Base-by-base conservation (phyloP, 2,329 filamentous ascomycete species). In the Hypoxylon sp. region DNA sequence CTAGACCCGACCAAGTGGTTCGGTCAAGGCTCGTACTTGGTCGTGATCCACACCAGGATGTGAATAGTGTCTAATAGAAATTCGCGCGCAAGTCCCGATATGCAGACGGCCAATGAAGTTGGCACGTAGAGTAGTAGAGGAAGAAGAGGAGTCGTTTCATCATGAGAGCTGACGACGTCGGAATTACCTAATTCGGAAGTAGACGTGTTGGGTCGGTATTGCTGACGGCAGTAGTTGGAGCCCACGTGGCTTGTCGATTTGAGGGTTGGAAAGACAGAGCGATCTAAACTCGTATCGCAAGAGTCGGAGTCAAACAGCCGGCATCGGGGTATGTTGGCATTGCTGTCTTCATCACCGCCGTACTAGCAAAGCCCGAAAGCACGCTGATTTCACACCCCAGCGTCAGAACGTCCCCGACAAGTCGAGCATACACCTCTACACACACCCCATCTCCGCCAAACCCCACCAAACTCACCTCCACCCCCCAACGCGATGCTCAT, bases 401-500 rank as follows among this genome's bases (percentile, higher is more conserved):
- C 10, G 10, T 4, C 39, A 11, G n/a, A 17, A n/a, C 4, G 8
- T 42, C 39, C 39, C 37, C 37, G 4, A 39, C 5, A 39, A 14
- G 6, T 17, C 39, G n/a, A 42, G 39, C 39, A 19, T 8, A 17
- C 14, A 26, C 11, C 2, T 46, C 3, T 10, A 19, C 19, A 10
- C 9, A 13, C 13, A 50, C 10, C 13, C 47, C 24, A 6, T 8
- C 13, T 5, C n/a, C 26, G 14, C 13, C 47, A 50, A 3, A 50
- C 4, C 26, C 24, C 24, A 24, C 13, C 4, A n/a, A 14, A 8
- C 37, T 89, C 83, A 95, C 76, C 95, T 88, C 96, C 96, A 98
- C 0, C 96, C 96, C 10, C 95, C 95, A 35, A 98, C 95, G 72
- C 95, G 86, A 24, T 95, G 94, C 81, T 98, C 95, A 78, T 98